Conservation (phyloP, 257 asterid species). For the Fraxinus cuspidata region DNA sequence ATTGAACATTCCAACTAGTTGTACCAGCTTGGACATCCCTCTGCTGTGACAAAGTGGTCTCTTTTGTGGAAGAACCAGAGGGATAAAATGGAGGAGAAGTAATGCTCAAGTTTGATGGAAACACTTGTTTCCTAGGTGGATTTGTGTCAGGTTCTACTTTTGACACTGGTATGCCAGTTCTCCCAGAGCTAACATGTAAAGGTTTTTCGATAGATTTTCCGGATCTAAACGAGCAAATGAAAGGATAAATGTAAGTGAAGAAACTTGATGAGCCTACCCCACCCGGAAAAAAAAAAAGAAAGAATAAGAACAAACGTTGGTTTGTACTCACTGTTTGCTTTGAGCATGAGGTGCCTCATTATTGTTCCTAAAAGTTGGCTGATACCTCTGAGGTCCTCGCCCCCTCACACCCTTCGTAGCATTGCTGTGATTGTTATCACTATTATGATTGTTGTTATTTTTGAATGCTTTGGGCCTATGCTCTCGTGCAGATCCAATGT, state of each 20-base stretch:
- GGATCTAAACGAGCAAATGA: constrained; percentile 42
- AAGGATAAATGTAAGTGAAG: constrained; percentile 17
- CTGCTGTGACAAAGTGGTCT: constrained; percentile 41
- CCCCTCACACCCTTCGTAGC: constrained; percentile 73
- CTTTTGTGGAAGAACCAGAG: constrained; percentile 77
- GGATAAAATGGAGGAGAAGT: constrained; percentile 99
- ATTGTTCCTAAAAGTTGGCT: constrained; percentile 55
- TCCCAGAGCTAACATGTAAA: constrained; percentile 45
- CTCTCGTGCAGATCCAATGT: constrained; percentile 53
- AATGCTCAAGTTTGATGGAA: constrained; percentile 77
- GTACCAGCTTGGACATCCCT: constrained; percentile 55
- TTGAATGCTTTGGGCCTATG: constrained; percentile 49
- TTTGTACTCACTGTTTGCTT: constrained; percentile 67
- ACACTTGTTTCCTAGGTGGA: constrained; percentile 55
- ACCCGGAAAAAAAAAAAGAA: not conserved
- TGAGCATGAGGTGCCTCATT: constrained; percentile 49
- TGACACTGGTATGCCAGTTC: constrained; percentile 47
- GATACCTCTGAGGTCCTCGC: constrained; percentile 91
- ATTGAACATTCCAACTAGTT: constrained; percentile 44
- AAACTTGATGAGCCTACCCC: not conserved
- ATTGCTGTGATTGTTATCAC: constrained; percentile 47
- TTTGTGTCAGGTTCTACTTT: constrained; percentile 46
- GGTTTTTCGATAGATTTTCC: constrained; percentile 60
- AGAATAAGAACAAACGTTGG: constrained; percentile 1
- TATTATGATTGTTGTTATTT: constrained; percentile 42